phyloP scores from a whole-genome alignment of 164 flowering plant genomes.

The Euptelea pleiosperma region DNA sequence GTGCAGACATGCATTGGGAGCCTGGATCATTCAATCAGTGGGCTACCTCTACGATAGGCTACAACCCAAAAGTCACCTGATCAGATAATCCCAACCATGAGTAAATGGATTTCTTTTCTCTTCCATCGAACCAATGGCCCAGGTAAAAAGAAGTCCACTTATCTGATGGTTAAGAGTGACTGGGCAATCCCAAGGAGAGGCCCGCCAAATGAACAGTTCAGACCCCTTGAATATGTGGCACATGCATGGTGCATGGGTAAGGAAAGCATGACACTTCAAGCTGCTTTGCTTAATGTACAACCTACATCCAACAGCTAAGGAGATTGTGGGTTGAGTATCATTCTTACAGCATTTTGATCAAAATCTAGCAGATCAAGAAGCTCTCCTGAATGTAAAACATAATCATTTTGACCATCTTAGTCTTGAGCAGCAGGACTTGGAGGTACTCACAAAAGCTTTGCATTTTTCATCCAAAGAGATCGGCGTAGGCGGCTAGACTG shows the following conservation, averaged over 20 bases:
- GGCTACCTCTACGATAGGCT: not conserved
- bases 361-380: too few species aligned
- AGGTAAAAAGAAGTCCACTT: not conserved
- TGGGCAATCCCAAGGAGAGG: too few species aligned
- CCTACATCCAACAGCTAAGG: too few species aligned
- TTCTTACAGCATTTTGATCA: too few species aligned
- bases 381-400: too few species aligned
- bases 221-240: not conserved
- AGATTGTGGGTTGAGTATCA: too few species aligned
- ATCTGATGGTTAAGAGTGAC: too few species aligned
- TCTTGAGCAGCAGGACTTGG: not conserved
- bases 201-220: too few species aligned
- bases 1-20: too few species aligned
- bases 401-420: not conserved
- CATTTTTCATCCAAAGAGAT: constrained; percentile 98
- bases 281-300: too few species aligned
- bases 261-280: too few species aligned
- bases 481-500: constrained; percentile 84
- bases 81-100: not conserved
- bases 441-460: constrained; percentile 80
- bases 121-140: not conserved
- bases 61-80: not conserved
- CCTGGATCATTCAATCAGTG: too few species aligned
- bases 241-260: not conserved
- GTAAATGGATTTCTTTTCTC: not conserved